These are phyloP conservation scores for Kwoniella botswanensis DNA, from an alignment of 768 basidiomycete genomes.

Conservation along the genomic window DNA sequence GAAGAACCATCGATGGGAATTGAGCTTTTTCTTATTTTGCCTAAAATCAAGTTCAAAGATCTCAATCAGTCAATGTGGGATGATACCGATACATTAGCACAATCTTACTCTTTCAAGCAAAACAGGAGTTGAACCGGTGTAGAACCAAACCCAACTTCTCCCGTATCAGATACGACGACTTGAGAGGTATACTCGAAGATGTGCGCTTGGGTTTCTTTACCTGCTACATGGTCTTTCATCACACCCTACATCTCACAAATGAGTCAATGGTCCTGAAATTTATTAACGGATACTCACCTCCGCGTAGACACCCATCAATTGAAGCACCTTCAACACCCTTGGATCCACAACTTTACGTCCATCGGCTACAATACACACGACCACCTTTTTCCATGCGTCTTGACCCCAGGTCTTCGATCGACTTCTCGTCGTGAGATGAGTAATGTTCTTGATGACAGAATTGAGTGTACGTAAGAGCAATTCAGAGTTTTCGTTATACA, in stretches of 20 bases:
- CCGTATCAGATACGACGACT: conserved; percentile 75
- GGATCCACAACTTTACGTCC: conserved; percentile 59
- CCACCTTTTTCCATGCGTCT: conserved; percentile 60
- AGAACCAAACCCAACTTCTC: conserved; percentile 67
- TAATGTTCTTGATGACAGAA: conserved; percentile 59
- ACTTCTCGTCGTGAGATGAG: conserved; percentile 57
- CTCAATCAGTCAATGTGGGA: no score
- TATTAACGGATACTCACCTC: conserved; percentile 3
- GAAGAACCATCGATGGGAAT: conserved; percentile 56
- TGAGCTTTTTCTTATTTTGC: conserved; percentile 57
- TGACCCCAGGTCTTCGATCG: conserved; percentile 59
- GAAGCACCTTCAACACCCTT: conserved; percentile 80
- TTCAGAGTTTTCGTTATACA: conserved; percentile 55
- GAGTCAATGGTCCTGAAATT: background rate
- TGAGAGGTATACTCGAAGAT: conserved; percentile 70
- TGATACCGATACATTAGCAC: no score
- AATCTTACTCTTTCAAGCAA: conserved; percentile 81
- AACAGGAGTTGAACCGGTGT: conserved; percentile 63
- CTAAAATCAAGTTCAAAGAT: background rate
- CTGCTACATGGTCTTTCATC: conserved; percentile 82
- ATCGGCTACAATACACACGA: conserved; percentile 59
- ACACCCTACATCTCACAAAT: conserved; percentile 75
- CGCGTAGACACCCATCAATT: conserved; percentile 64
- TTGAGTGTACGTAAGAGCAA: conserved; percentile 53
- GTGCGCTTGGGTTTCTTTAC: conserved; percentile 79